Evolutionary conservation across 2,329 filamentous ascomycete genomes (phyloP), one percentile per base, ranked within the genome.

Genomic region (Lomentospora prolificans): DNA sequence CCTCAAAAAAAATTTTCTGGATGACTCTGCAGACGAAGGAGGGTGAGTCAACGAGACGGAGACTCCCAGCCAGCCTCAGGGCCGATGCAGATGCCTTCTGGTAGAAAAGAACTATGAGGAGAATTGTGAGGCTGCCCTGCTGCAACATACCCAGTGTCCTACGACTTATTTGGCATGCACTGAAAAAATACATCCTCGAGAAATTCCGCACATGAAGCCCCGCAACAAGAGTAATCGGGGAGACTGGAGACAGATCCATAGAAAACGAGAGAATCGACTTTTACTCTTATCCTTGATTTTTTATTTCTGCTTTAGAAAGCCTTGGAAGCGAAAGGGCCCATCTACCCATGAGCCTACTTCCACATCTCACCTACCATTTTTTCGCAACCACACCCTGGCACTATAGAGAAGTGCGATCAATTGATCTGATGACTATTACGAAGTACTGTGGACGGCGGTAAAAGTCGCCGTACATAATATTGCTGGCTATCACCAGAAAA

Each of bases 1-100:
- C 19, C 36, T 17, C 12, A 41, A 17, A 41, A 54, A 46, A 54
- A 31, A 14, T 46, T 46, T 54, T 41, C 52, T 36, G 51, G 24
- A 31, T 53, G 52, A 54, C 51, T 48, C 53, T n/a, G n/a, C n/a
- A n/a, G n/a, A n/a, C n/a, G n/a, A 55, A 55, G 33, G 28, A 17
- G 19, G 41, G 33, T 55, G 53, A n/a, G n/a, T n/a, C 28, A 44
- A 48, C 53, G 50, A 48, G 19, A 33, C 14, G 27, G 24, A 48
- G 17, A n/a, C n/a, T n/a, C 14, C 27, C 25, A 28, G 24, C 41
- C 30, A 27, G 52, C 30, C 53, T 30, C 14, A n/a, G 50, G 17
- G 50, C n/a, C 25, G 50, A 28, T 12, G 46, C 36, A 14, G 19
- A 22, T 50, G 12, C 25, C 46, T 50, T 25, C 19, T 50, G 22